Percentiles rank a stretch among this genome's conserved stretches.
phyloP scores from a whole-genome alignment of 345 rosid species.

The Euclidium syriacum region DNA sequence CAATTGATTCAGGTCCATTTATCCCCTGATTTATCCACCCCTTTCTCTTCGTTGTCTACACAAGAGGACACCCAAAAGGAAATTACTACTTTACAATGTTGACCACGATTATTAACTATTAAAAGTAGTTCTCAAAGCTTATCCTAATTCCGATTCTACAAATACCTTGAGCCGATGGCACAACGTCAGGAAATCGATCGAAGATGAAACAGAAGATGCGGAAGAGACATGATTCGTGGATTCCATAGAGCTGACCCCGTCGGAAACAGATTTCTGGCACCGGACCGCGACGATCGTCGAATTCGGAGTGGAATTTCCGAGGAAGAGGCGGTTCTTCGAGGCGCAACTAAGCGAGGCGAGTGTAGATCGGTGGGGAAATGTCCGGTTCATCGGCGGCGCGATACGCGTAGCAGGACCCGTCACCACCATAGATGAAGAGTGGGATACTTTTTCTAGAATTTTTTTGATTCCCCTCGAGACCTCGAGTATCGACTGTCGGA shows the following conservation, averaged over 20 bases:
- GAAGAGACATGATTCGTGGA: slow-evolving; percentile 28
- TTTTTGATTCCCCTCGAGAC: neutral
- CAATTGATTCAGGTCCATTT: slow-evolving; percentile 76
- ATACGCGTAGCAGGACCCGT: slow-evolving; percentile 31
- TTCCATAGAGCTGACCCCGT: slow-evolving; percentile 28
- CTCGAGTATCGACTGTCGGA: neutral
- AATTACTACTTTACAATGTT: slow-evolving; percentile 2
- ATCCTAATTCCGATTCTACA: neutral
- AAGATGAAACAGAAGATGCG: slow-evolving; percentile 45
- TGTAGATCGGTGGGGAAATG: slow-evolving; percentile 26
- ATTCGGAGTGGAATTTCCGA: slow-evolving; percentile 23
- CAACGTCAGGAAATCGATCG: slow-evolving; percentile 81
- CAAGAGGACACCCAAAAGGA: neutral
- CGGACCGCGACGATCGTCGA: slow-evolving; percentile 41
- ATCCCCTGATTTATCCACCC: slow-evolving; percentile 94
- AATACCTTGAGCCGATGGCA: slow-evolving; percentile 82
- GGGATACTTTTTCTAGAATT: neutral
- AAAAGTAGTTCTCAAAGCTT: too few species aligned
- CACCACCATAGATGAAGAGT: slow-evolving; percentile 36
- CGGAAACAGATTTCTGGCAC: slow-evolving; percentile 37
- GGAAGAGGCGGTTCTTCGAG: slow-evolving; percentile 24
- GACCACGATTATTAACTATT: neutral
- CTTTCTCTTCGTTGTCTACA: slow-evolving; percentile 84
- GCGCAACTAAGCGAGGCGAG: slow-evolving; percentile 25
- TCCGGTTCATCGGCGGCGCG: slow-evolving; percentile 32